Evolutionary conservation across 352 stramenopile species (phyloP).

Genomic region (Phytophthora citrophthora): DNA sequence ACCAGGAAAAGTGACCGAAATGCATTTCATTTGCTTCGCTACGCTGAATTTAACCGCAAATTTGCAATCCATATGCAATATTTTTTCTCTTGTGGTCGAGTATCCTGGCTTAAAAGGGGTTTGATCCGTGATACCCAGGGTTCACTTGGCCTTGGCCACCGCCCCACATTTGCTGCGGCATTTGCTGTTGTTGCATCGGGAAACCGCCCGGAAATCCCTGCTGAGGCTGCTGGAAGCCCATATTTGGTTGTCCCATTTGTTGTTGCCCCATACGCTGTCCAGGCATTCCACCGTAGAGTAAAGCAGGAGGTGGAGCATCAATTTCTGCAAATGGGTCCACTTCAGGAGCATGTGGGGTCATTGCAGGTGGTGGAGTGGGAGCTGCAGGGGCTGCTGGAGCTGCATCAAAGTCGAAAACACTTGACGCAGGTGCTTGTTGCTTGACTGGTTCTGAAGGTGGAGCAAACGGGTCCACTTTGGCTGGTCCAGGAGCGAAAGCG

Average conservation of each 20-base stretch:
- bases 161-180: slow-evolving; percentile 51
- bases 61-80: too few species aligned
- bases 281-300: slow-evolving; percentile 26
- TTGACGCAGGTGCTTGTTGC: slow-evolving; percentile 25
- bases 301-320: slow-evolving; percentile 31
- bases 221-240: slow-evolving; percentile 29
- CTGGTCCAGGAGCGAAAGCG: slow-evolving; percentile 17
- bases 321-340: slow-evolving; percentile 65
- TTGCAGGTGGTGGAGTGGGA: slow-evolving; percentile 12
- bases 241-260: slow-evolving; percentile 20
- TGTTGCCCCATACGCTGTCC: slow-evolving; percentile 32
- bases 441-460: slow-evolving; percentile 63
- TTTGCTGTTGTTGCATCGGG: slow-evolving; percentile 39
- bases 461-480: slow-evolving; percentile 41
- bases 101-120: slow-evolving; percentile 25
- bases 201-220: slow-evolving; percentile 29
- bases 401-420: slow-evolving; percentile 46
- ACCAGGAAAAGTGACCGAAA: slow-evolving; percentile 7
- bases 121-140: slow-evolving; percentile 38
- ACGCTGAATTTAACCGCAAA: too few species aligned
- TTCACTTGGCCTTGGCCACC: slow-evolving; percentile 11
- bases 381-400: slow-evolving; percentile 16
- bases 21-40: not conserved
- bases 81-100: too few species aligned
- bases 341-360: slow-evolving; percentile 23